A percentile compares a stretch with the other conserved stretches of the same genome.
Conservation (phyloP, 2,329 filamentous ascomycete species). For the Scopulariopsis brevicaulis region DNA sequence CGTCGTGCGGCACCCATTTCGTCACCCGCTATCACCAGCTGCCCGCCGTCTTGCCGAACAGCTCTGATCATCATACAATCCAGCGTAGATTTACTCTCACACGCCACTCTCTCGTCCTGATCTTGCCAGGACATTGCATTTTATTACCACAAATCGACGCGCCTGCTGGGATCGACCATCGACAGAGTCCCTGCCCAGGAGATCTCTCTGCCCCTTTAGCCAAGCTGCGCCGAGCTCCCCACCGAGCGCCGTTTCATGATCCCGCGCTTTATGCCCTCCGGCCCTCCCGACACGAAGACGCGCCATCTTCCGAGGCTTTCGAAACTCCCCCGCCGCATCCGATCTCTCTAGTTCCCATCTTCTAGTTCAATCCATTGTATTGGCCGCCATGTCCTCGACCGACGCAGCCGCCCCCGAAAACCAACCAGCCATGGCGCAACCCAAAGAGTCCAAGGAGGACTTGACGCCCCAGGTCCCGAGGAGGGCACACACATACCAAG, state of each 20-base stretch:
- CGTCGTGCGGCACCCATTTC: background rate
- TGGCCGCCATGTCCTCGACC: background rate
- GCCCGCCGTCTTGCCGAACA: background rate
- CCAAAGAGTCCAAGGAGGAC: background rate
- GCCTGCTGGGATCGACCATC: background rate
- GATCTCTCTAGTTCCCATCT: background rate
- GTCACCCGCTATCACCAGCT: background rate
- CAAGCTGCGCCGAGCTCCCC: background rate
- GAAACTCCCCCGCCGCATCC: background rate
- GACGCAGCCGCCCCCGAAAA: background rate
- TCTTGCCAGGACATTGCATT: background rate
- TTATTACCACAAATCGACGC: background rate
- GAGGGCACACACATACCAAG: constrained; percentile 1
- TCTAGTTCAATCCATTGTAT: background rate
- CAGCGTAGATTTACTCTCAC: background rate
- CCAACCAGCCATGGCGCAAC: background rate
- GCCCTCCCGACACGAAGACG: background rate
- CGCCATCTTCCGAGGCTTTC: background rate
- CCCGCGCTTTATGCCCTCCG: background rate
- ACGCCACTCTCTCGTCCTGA: background rate
- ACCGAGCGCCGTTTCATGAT: background rate
- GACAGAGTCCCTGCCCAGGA: background rate
- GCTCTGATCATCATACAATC: background rate
- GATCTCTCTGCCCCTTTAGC: background rate
- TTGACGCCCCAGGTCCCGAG: background rate